Conservation (phyloP, 352 stramenopile species). For the Pilasporangium apinafurcum region DNA sequence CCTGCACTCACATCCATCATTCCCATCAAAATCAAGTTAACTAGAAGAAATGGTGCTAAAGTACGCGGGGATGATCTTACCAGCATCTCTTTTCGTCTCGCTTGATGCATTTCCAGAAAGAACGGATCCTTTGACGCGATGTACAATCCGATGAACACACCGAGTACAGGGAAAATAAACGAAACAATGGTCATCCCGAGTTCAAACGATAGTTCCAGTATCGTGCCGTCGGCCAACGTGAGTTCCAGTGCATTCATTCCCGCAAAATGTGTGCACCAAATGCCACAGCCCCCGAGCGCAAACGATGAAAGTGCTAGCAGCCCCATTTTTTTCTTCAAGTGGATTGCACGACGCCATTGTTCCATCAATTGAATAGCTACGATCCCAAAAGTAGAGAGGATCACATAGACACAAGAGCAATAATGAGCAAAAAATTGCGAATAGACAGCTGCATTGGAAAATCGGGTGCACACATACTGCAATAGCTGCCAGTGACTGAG, state of each 20-base stretch:
- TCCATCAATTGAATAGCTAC: conserved; percentile 72
- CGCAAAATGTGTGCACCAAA: conserved; percentile 75
- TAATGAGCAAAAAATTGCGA: not conserved
- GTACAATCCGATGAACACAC: conserved; percentile 47
- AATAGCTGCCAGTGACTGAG: conserved; percentile 56
- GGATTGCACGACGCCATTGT: conserved; percentile 48
- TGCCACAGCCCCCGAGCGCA: conserved; percentile 48
- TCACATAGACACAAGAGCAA: too few species aligned
- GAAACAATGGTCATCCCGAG: conserved; percentile 44
- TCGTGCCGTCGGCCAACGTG: conserved; percentile 17
- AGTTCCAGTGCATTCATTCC: conserved; percentile 54
- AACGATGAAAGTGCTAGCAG: conserved; percentile 34
- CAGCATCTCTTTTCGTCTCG: conserved; percentile 42
- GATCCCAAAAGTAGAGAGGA: not conserved
- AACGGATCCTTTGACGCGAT: conserved; percentile 55
- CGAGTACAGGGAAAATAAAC: conserved; percentile 40
- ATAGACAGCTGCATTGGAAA: too few species aligned
- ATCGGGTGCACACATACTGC: conserved; percentile 22
- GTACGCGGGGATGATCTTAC: too few species aligned
- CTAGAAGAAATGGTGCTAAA: too few species aligned
- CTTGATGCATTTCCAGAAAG: conserved; percentile 53
- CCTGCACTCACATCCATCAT: too few species aligned
- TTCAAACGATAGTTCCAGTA: conserved; percentile 46
- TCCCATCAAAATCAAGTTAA: too few species aligned
- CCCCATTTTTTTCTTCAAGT: conserved; percentile 20